Evolutionary conservation across 164 flowering plant species (phyloP).

Genomic region (Umbellularia californica): DNA sequence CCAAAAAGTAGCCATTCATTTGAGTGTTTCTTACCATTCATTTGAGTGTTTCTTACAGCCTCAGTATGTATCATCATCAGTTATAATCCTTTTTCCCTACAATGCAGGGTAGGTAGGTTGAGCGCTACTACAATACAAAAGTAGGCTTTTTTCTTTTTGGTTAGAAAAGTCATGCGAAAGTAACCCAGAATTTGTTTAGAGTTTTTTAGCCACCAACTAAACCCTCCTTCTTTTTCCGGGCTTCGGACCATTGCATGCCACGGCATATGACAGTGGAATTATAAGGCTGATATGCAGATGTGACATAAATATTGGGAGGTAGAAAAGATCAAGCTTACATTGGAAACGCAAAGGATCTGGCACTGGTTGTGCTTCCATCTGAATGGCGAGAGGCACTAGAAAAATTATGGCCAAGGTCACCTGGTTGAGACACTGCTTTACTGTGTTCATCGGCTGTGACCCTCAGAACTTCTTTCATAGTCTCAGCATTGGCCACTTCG

Average conservation of each 20-base stretch:
- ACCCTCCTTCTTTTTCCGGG: neutral
- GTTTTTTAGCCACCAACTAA: too few relatives aligned
- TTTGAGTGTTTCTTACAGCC: neutral
- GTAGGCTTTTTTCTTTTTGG: too few relatives aligned
- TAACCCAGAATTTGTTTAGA: too few relatives aligned
- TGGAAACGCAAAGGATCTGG: constrained; percentile 50
- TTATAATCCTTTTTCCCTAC: too few relatives aligned
- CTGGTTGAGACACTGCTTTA: neutral
- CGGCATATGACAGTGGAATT: neutral
- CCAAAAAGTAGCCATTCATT: neutral
- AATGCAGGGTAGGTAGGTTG: too few relatives aligned
- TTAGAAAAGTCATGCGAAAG: too few relatives aligned
- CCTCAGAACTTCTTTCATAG: constrained; percentile 17
- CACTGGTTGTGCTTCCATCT: constrained; percentile 35
- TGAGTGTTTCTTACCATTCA: neutral
- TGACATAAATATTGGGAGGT: neutral
- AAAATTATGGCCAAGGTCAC: neutral
- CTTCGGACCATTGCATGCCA: neutral
- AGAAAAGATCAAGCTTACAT: constrained; percentile 25
- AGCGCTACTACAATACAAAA: too few relatives aligned
- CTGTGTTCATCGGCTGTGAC: constrained; percentile 10
- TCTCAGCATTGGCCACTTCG: constrained; percentile 18
- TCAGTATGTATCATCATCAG: too few relatives aligned
- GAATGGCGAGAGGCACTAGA: constrained; percentile 31
- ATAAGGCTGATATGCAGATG: neutral